Evolutionary conservation across 2,329 filamentous ascomycete genomes (phyloP).

Genomic region (Zymoseptoria crescenta): DNA sequence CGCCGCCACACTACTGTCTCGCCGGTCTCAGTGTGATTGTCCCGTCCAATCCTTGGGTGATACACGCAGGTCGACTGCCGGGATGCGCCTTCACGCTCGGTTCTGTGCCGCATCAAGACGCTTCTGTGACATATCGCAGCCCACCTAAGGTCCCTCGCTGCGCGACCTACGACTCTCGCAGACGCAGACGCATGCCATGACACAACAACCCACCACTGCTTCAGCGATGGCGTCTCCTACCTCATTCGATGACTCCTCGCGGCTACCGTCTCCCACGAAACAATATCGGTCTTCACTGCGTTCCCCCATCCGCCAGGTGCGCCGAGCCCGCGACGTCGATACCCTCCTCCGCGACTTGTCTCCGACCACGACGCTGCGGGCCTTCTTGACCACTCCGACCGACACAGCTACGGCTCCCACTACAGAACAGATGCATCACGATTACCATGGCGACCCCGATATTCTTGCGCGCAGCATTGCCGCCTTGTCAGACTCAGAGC

Average conservation of each 20-base stretch:
- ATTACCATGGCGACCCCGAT: slow-evolving; percentile 27
- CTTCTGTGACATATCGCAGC: neutral
- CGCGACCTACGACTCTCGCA: neutral
- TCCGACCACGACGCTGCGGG: slow-evolving; percentile 53
- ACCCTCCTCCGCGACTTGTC: slow-evolving; percentile 52
- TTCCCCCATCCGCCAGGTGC: slow-evolving; percentile 20
- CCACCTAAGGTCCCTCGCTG: neutral
- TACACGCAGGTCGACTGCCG: neutral
- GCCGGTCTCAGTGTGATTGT: neutral
- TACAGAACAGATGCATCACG: neutral
- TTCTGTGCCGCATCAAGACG: neutral
- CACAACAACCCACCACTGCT: neutral
- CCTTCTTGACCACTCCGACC: slow-evolving; percentile 44
- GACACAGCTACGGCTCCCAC: slow-evolving; percentile 1
- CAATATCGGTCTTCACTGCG: slow-evolving; percentile 20
- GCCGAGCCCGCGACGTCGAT: slow-evolving; percentile 24
- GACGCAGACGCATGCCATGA: neutral
- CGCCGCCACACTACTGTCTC: neutral
- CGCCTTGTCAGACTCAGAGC: slow-evolving; percentile 55
- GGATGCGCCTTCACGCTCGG: neutral
- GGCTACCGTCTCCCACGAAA: slow-evolving; percentile 16
- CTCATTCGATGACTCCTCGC: slow-evolving; percentile 24
- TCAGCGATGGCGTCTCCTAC: slow-evolving; percentile 19
- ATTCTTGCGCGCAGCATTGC: slow-evolving; percentile 50
- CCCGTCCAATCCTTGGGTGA: neutral